Percentiles rank a stretch among this genome's conserved stretches.
These are phyloP conservation scores for Trichoderma endophyticum DNA, from an alignment of 2,329 filamentous ascomycete genomes.

Conservation along the genomic window DNA sequence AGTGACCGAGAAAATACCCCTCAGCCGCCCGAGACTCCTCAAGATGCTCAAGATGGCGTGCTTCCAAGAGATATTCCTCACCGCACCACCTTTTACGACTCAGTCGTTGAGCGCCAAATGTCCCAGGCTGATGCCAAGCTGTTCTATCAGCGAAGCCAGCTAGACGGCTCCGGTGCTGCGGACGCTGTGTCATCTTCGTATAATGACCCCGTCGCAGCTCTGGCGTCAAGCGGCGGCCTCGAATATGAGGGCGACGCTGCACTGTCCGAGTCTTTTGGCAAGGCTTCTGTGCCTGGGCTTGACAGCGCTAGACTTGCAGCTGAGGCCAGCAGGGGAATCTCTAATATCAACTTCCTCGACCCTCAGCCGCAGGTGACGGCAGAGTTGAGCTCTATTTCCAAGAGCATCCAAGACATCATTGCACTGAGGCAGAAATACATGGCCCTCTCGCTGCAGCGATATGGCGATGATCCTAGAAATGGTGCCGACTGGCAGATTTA, in stretches of 20 bases:
- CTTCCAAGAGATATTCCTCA: conserved; percentile 13
- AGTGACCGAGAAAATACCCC: neutral
- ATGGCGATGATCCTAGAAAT: neutral
- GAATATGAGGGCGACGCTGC: neutral
- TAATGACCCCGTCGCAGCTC: neutral
- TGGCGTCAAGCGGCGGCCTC: neutral
- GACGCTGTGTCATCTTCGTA: neutral
- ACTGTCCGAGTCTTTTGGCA: neutral
- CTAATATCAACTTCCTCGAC: conserved; percentile 6
- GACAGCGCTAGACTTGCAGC: conserved; percentile 1
- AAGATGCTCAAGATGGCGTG: conserved; percentile 11
- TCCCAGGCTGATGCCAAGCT: conserved; percentile 8
- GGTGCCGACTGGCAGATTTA: conserved; percentile 5
- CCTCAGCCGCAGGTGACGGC: conserved; percentile 11
- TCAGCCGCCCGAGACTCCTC: neutral
- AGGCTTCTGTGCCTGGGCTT: neutral
- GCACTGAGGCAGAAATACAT: neutral
- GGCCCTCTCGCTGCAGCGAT: neutral
- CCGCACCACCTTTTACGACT: conserved; percentile 12
- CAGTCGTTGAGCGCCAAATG: conserved; percentile 14
- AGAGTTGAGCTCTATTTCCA: conserved; percentile 7
- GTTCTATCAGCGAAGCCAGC: conserved; percentile 12
- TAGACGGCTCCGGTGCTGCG: neutral
- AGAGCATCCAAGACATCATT: conserved; percentile 8
- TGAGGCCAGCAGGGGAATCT: neutral